These are phyloP conservation scores for Aeschynomene evenia DNA, from an alignment of 306 rosid species.

Conservation along the genomic window DNA sequence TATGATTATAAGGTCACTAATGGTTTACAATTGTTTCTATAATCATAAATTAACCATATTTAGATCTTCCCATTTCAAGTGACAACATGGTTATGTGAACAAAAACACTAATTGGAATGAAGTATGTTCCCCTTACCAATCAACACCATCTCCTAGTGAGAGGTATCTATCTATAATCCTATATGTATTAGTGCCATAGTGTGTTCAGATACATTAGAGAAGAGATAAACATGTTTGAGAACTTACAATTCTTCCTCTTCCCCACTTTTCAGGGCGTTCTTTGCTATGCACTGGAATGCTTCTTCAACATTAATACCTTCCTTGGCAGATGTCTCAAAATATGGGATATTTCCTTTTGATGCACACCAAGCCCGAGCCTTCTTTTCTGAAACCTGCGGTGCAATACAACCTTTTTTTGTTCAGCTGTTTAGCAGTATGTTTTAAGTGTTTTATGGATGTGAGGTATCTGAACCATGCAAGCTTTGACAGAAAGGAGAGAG, in stretches of 20 bases:
- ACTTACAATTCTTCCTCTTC: constrained; percentile 99
- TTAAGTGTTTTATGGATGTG: background rate
- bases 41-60: background rate
- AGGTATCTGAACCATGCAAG: background rate
- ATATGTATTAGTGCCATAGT: background rate
- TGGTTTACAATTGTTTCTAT: constrained; percentile 6
- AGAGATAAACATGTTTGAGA: constrained; percentile 14
- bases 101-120: background rate
- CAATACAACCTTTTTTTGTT: constrained; percentile 17
- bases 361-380: constrained; percentile 99
- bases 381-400: constrained; percentile 83
- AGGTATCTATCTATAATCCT: constrained; percentile 6
- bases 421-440: constrained; percentile 4
- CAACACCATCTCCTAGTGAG: constrained; percentile 16
- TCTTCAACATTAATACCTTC: constrained; percentile 97
- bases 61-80: constrained; percentile 1
- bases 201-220: constrained; percentile 19
- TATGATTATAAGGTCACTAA: background rate
- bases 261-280: constrained; percentile 91
- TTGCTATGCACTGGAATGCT: constrained; percentile 96
- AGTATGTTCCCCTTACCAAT: constrained; percentile 8
- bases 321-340: constrained; percentile 98
- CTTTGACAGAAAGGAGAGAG: background rate
- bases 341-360: constrained; percentile 94
- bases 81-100: constrained; percentile 4